Percentiles rank a stretch among this genome's conserved stretches.
Conservation (phyloP, 208 protist genomes). For the Novymonas esmeraldas region DNA sequence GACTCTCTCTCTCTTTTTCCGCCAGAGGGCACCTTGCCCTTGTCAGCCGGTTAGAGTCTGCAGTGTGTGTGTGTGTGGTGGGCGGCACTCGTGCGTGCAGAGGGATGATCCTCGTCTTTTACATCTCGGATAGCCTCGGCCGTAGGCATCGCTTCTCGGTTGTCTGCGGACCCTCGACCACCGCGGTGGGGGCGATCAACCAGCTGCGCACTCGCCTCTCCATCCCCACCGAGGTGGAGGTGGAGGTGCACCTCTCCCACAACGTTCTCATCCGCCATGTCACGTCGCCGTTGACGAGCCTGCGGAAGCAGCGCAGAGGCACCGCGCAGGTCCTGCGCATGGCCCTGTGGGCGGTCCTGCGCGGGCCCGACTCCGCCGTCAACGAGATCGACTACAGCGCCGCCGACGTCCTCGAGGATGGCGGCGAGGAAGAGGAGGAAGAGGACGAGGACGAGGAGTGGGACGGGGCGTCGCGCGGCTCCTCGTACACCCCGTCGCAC, state of each 20-base stretch:
- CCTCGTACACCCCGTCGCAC: not conserved
- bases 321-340: slow-evolving; percentile 35
- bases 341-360: slow-evolving; percentile 32
- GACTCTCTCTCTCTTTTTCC: no score
- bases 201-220: slow-evolving; percentile 33
- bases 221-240: slow-evolving; percentile 38
- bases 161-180: slow-evolving; percentile 43
- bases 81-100: no score
- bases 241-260: slow-evolving; percentile 44
- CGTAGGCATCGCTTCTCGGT: slow-evolving; percentile 20
- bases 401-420: slow-evolving; percentile 16
- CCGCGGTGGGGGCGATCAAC: slow-evolving; percentile 37
- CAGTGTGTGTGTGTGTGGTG: no score
- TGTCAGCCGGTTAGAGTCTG: no score
- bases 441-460: slow-evolving; percentile 22
- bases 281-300: slow-evolving; percentile 42
- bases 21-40: no score
- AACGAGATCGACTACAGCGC: slow-evolving; percentile 29
- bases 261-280: slow-evolving; percentile 41
- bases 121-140: slow-evolving; percentile 27
- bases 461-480: not conserved
- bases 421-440: slow-evolving; percentile 5
- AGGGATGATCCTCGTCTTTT: slow-evolving; percentile 57
- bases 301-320: slow-evolving; percentile 49
- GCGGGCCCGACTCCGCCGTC: slow-evolving; percentile 20